Conservation (phyloP, 75 land plant species). For the Pinus taeda region DNA sequence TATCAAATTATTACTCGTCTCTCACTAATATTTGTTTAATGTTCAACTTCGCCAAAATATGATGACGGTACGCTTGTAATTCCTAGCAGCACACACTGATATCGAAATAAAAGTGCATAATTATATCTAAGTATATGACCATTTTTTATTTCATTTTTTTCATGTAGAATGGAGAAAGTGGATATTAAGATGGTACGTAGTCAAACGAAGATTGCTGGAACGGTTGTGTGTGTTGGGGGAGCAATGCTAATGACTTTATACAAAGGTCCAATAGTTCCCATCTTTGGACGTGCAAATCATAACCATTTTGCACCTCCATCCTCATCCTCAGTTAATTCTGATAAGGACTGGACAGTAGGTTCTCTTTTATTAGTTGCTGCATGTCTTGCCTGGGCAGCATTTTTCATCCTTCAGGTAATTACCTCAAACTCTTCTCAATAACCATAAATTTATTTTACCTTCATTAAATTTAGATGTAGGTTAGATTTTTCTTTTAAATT, state of each 20-base stretch:
- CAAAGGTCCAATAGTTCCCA: conserved; percentile 35
- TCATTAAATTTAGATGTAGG: neutral
- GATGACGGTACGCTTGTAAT: no score
- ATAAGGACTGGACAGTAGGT: conserved; percentile 32
- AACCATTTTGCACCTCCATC: neutral
- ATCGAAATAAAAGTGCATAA: no score
- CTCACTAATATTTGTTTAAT: no score
- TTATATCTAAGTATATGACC: no score
- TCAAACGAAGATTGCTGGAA: conserved; percentile 42
- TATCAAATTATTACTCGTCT: no score
- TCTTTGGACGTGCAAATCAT: conserved; percentile 17
- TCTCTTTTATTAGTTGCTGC: conserved; percentile 23
- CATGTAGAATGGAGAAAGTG: conserved; percentile 29
- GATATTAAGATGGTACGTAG: conserved; percentile 20
- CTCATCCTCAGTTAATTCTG: neutral
- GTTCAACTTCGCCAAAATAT: no score
- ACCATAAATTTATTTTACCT: neutral
- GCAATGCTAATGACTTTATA: conserved; percentile 55
- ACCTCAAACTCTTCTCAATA: neutral
- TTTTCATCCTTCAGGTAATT: conserved; percentile 32
- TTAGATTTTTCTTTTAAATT: neutral
- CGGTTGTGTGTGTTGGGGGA: conserved; percentile 32
- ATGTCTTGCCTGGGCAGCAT: conserved; percentile 25
- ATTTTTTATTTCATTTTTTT: neutral
- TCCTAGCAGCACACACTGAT: no score